Conservation (phyloP, 441 rosid species). For the Biscutella auriculata region DNA sequence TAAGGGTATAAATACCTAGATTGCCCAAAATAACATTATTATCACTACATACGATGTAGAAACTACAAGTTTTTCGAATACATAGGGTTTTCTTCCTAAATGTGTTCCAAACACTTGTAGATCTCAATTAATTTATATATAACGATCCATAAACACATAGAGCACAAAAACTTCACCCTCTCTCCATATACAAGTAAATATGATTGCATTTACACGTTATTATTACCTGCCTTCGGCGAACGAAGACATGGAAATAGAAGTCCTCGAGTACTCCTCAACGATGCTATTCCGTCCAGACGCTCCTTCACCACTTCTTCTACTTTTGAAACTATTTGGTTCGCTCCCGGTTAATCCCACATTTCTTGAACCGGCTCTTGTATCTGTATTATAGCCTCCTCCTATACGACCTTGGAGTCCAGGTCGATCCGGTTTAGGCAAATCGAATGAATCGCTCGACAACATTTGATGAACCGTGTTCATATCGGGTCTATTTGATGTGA, state of each 20-base stretch:
- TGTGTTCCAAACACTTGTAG: background rate
- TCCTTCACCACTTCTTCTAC: constrained; percentile 11
- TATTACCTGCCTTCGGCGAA: constrained; percentile 60
- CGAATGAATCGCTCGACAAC: constrained; percentile 68
- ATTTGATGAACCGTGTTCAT: constrained; percentile 67
- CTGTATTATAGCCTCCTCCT: constrained; percentile 31
- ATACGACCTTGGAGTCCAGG: constrained; percentile 69
- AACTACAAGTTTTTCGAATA: no score
- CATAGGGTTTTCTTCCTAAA: no score
- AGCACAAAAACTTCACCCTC: background rate
- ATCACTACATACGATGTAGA: no score
- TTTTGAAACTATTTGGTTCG: constrained; percentile 26
- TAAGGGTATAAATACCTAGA: no score
- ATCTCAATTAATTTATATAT: background rate
- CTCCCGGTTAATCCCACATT: constrained; percentile 19
- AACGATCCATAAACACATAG: background rate
- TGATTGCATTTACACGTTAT: background rate
- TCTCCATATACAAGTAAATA: background rate
- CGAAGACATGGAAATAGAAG: constrained; percentile 70
- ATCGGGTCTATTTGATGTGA: constrained; percentile 47
- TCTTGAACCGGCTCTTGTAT: constrained; percentile 21
- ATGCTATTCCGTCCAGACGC: constrained; percentile 36
- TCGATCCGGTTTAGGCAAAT: constrained; percentile 53
- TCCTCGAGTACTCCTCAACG: constrained; percentile 64
- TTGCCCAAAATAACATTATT: no score